Conservation (phyloP, 768 basidiomycete genomes). For the Pleurotus eryngii region DNA sequence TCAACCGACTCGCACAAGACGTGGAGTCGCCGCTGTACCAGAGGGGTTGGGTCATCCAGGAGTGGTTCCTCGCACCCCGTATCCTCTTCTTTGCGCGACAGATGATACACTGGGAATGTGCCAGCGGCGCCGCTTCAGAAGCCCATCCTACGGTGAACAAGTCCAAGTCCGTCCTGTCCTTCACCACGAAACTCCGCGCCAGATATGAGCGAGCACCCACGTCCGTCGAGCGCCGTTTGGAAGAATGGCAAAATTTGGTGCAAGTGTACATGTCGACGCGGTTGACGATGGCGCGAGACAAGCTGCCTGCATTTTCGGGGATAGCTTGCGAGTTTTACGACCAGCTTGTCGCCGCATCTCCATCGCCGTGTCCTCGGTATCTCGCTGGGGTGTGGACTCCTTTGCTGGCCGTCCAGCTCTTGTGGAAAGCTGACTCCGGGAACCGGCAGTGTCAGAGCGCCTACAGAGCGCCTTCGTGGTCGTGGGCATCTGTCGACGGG, state of each 20-base stretch:
- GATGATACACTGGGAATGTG: background rate
- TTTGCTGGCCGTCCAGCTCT: background rate
- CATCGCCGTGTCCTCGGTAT: background rate
- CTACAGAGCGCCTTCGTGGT: background rate
- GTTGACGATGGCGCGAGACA: background rate
- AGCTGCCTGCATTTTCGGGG: background rate
- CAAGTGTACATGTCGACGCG: background rate
- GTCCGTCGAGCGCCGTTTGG: background rate
- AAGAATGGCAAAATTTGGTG: background rate
- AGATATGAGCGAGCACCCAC: background rate
- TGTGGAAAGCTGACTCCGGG: background rate
- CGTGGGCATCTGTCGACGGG: background rate
- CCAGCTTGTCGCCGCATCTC: background rate
- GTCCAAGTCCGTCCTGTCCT: background rate
- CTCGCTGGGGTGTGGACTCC: background rate
- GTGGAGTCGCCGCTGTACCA: background rate
- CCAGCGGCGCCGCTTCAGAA: background rate
- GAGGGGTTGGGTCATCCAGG: background rate
- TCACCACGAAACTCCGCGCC: background rate
- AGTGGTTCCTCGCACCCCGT: background rate
- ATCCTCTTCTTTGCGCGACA: background rate
- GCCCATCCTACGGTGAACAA: background rate
- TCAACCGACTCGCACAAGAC: background rate
- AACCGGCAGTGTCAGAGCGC: background rate
- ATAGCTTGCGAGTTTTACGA: background rate